Evolutionary conservation across 345 rosid genomes (phyloP).

Genomic region (Turritis glabra): DNA sequence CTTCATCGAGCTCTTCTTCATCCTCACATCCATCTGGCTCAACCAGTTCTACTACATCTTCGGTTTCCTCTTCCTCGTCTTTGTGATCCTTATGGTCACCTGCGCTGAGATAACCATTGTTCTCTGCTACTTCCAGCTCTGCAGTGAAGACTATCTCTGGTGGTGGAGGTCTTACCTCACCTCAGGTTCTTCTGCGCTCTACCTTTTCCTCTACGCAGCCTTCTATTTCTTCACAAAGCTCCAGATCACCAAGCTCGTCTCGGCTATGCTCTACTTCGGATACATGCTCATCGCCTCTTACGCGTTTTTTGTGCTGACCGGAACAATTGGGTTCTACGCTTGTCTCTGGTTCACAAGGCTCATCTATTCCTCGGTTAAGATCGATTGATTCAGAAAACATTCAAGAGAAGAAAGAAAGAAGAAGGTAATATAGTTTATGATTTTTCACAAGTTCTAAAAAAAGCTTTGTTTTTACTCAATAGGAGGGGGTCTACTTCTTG

Average conservation of each 20-base stretch:
- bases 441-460: constrained; percentile 6
- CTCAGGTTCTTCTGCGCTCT: constrained; percentile 74
- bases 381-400: constrained; percentile 46
- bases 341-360: constrained; percentile 87
- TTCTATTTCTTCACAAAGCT: constrained; percentile 90
- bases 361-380: constrained; percentile 82
- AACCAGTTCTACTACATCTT: constrained; percentile 89
- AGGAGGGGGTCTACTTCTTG: constrained; percentile 29
- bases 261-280: constrained; percentile 67
- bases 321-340: constrained; percentile 71
- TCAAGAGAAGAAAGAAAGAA: constrained; percentile 3
- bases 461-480: constrained; percentile 3
- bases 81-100: constrained; percentile 65
- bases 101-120: constrained; percentile 77
- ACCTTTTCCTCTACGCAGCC: constrained; percentile 70
- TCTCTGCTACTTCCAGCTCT: constrained; percentile 81
- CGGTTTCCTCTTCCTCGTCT: constrained; percentile 78
- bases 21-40: constrained; percentile 89
- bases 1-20: constrained; percentile 84
- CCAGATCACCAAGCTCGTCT: constrained; percentile 70
- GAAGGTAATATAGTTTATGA: constrained; percentile 30
- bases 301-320: constrained; percentile 71
- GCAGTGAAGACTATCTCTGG: constrained; percentile 85
- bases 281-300: constrained; percentile 77
- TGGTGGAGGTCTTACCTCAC: constrained; percentile 96